Conservation (phyloP, 371 early-diverging fungal genomes). For the Lichtheimia hyalospora region DNA sequence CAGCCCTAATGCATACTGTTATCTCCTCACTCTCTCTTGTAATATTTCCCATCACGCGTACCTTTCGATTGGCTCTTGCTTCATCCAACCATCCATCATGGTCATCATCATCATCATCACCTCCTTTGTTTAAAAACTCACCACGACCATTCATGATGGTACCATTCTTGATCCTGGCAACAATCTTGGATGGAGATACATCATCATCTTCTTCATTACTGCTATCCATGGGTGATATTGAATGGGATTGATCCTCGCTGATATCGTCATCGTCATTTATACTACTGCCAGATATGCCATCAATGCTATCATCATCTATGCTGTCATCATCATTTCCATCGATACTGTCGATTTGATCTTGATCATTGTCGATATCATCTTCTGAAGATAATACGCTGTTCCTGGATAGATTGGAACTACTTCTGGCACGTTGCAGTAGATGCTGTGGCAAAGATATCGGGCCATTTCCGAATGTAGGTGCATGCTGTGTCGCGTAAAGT, state of each 20-base stretch:
- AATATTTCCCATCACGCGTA: slow-evolving; percentile 7
- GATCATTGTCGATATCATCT: slow-evolving; percentile 12
- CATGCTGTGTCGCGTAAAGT: slow-evolving; percentile 15
- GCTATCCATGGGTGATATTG: slow-evolving; percentile 3
- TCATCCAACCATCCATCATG: slow-evolving; percentile 36
- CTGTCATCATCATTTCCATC: slow-evolving; percentile 11
- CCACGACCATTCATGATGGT: slow-evolving; percentile 54
- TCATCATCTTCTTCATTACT: slow-evolving; percentile 15
- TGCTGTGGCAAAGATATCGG: slow-evolving; percentile 10
- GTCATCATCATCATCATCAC: slow-evolving; percentile 20
- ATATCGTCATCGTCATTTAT: slow-evolving; percentile 10
- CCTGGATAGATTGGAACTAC: slow-evolving; percentile 18
- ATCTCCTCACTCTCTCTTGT: slow-evolving; percentile 1
- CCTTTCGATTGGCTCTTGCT: slow-evolving; percentile 44
- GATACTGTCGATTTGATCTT: slow-evolving; percentile 1
- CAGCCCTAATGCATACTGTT: too few relatives aligned
- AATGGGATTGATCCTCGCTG: slow-evolving; percentile 2
- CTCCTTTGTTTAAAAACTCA: slow-evolving; percentile 40
- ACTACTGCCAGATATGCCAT: slow-evolving; percentile 23
- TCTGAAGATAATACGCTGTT: slow-evolving; percentile 12
- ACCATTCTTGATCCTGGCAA: slow-evolving; percentile 44
- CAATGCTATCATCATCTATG: slow-evolving; percentile 20
- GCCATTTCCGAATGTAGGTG: slow-evolving; percentile 9
- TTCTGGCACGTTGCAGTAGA: slow-evolving; percentile 16
- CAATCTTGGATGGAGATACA: slow-evolving; percentile 27